Conservation (phyloP, 2,329 filamentous ascomycete genomes). For the Cladosporium sp. region DNA sequence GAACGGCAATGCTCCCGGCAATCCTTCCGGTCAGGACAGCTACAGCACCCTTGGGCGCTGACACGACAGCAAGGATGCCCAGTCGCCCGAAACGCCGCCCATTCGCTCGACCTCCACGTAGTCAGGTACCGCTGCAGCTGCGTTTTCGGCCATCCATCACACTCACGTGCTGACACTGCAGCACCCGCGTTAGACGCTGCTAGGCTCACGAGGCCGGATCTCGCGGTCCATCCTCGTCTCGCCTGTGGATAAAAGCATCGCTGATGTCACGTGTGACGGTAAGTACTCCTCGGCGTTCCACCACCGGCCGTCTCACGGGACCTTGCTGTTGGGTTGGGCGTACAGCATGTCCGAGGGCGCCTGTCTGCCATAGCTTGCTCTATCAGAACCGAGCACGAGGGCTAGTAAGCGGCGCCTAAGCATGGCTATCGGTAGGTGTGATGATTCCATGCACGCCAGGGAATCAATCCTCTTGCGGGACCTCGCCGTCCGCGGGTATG, state of each 20-base stretch:
- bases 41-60: conserved; percentile 3
- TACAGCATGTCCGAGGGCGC: background rate
- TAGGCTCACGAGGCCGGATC: too few relatives aligned
- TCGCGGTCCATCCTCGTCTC: too few relatives aligned
- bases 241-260: background rate
- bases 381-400: background rate
- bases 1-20: conserved; percentile 8
- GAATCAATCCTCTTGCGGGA: background rate
- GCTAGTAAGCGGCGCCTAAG: conserved; percentile 4
- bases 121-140: conserved; percentile 10
- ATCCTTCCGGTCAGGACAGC: conserved; percentile 4
- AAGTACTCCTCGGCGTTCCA: background rate
- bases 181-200: background rate
- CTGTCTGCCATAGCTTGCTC: background rate
- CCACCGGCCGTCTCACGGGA: background rate
- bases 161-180: conserved; percentile 3
- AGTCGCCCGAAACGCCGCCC: background rate
- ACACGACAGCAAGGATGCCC: conserved; percentile 4
- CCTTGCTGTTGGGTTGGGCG: background rate
- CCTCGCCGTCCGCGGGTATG: conserved; percentile 46
- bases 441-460: background rate
- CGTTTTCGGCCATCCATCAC: background rate
- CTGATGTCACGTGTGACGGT: conserved; percentile 8
- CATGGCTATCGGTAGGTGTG: conserved; percentile 5
- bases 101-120: conserved; percentile 6